Evolutionary conservation across 2,329 filamentous ascomycete species (phyloP), one percentile per base, ranked within the genome.

Genomic region (Hawksworthiomyces lignivorus): DNA sequence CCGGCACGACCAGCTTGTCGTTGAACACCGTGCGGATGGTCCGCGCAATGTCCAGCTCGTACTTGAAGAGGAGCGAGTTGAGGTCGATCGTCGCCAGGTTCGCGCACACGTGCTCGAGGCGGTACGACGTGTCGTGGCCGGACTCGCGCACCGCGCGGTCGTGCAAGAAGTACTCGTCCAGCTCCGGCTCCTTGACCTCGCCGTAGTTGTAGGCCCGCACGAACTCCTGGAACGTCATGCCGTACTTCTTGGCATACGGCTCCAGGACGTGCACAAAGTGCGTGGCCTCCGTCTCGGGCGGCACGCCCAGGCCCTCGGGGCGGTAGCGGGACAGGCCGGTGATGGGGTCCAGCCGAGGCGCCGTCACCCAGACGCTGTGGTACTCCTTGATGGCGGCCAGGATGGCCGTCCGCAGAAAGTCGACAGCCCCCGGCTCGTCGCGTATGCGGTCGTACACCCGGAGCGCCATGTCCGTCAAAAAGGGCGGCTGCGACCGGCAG

Each of bases 361-460:
- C 74, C 9, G 76, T 68, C 62, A 80, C 86, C 89, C 89, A 96
- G 3, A 95, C 86, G 45, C 77, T 86, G 62, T 94, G 80, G 59
- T 96, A 96, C 61, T 96, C 89, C 64, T 97, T 98, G 69, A 97
- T 96, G 10, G 90, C 92, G 7, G 92, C 90, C 29, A 95, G 72
- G 22, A 88, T 85, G 7, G 88, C 79, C 14, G 75, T 75, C 24
- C 79, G 77, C 48, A 98, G 70, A 61, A 97, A 96, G 0, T 95
- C 87, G 38, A 80, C 63, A 2, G 88, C 79, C 36, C 80, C 85
- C 0, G 82, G 78, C 59, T 94, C 84, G 52, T 88, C 81, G 67
- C 88, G 87, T 62, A 96, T 97, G 57, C 84, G 84, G 55, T 96
- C 88, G 59, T 92, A 97, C 31, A 95, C 87, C 42, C 88, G 83